Percentiles rank a stretch among this genome's conserved stretches.
Evolutionary conservation across 768 basidiomycete genomes (phyloP).

Genomic region (Fomitopsis pulvina): DNA sequence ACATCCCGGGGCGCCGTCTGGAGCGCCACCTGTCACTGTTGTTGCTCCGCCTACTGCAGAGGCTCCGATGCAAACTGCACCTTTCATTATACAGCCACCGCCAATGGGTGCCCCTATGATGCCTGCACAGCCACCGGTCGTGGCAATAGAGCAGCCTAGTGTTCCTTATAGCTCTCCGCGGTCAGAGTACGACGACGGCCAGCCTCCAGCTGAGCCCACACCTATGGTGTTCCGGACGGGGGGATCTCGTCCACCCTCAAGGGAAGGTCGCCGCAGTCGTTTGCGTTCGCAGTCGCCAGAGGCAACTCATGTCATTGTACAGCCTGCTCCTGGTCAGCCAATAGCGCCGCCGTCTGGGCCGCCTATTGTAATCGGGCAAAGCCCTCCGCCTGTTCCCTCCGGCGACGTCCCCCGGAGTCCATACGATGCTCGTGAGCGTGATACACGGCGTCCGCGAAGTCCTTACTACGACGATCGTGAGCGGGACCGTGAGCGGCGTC

Average conservation of each 20-base stretch:
- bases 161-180: background rate
- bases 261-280: background rate
- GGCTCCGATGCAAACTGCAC: background rate
- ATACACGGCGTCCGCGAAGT: too few relatives aligned
- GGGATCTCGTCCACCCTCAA: background rate
- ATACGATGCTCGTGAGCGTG: too few relatives aligned
- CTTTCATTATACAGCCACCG: slow-evolving; percentile 9
- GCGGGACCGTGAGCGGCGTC: too few relatives aligned
- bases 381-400: background rate
- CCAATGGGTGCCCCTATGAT: background rate
- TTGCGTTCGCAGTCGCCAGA: background rate
- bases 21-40: background rate
- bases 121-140: background rate
- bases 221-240: background rate
- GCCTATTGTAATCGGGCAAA: too few relatives aligned
- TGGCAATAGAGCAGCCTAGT: background rate
- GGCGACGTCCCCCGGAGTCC: too few relatives aligned
- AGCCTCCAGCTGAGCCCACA: background rate
- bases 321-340: background rate
- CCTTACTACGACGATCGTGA: too few relatives aligned
- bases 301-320: background rate
- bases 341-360: background rate
- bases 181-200: background rate
- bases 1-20: slow-evolving; percentile 3
- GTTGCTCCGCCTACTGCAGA: background rate